Base-by-base conservation (phyloP, 2,329 filamentous ascomycete genomes). In the Aspergillus fumigatus region DNA sequence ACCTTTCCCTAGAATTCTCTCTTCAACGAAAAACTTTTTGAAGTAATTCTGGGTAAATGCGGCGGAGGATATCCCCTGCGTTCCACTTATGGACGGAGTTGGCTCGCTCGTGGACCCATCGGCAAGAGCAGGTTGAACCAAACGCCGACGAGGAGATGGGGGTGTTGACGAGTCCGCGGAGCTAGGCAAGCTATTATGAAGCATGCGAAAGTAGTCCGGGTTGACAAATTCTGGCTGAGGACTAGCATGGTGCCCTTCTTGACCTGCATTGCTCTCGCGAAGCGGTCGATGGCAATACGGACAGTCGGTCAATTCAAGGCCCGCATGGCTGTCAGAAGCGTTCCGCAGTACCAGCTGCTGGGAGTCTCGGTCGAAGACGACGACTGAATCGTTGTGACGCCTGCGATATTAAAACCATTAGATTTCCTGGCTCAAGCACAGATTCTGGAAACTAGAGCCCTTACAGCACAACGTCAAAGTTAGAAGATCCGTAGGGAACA, bases 1-100 rank as follows among this genome's bases (percentile, higher is more conserved):
- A 23, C 95, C 94, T 67, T 88, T 84, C 0, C 94, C 94, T 0
- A 99, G 80, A 67, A 93, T 88, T 4, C 84, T 82, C 73, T 97
- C 90, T 67, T 96, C 92, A 3, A 92, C 86, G 67, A 99, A 99
- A 74, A 97, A 97, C 14, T 85, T 88, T 66, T 89, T 85, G 77
- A 97, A 97, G 70, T 97, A 99, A 64, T 92, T 87, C 6, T 89
- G 92, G 65, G 88, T 95, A 67, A 99, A 97, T 0, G 94, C 92
- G 27, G 90, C 85, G 55, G 87, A 84, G 32, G 90, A 90, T 54
- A 99, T 99, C 27, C 89, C 87, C 59, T 89, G 86, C 14, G 79
- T 76, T 23, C 76, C 68, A 59, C 76, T 79, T 27, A 73, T 74
- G 2, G 80, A 68, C 57, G 80, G 80, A 54, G 80, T 76, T 4